These are phyloP conservation scores for Euclidium syriacum DNA, from an alignment of 345 rosid species.

Conservation along the genomic window DNA sequence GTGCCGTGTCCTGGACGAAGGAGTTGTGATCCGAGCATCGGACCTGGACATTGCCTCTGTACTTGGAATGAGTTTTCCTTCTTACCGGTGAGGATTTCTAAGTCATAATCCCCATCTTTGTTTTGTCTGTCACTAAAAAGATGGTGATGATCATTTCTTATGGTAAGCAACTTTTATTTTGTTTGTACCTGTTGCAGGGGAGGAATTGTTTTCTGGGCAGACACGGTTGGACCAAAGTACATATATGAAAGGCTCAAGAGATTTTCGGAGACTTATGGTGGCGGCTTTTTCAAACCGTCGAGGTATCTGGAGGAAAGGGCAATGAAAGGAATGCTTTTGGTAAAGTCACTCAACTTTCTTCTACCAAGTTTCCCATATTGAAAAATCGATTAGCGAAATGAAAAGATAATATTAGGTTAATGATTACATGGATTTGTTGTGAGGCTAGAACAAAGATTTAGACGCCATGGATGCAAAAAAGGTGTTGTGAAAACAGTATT, in stretches of 20 bases:
- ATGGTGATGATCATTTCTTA: constrained; percentile 3
- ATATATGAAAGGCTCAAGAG: constrained; percentile 58
- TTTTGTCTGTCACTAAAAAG: not conserved
- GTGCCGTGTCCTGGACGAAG: constrained; percentile 86
- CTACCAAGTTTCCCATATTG: not conserved
- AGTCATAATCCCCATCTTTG: not conserved
- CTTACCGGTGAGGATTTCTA: constrained; percentile 63
- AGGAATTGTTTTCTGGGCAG: constrained; percentile 92
- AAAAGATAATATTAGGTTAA: not conserved
- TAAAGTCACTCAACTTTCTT: constrained; percentile 29
- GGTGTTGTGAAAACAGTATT: not conserved
- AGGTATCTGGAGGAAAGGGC: constrained; percentile 89
- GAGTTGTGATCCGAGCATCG: constrained; percentile 71
- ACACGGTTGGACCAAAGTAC: constrained; percentile 57
- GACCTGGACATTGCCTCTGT: constrained; percentile 91
- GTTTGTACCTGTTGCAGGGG: constrained; percentile 47
- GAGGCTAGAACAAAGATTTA: too few relatives aligned
- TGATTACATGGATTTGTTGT: not conserved
- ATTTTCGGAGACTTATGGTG: constrained; percentile 73
- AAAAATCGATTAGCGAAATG: not conserved
- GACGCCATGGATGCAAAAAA: too few relatives aligned
- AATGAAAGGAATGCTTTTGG: constrained; percentile 61
- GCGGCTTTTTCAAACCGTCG: constrained; percentile 69
- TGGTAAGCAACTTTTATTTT: not conserved
- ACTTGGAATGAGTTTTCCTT: constrained; percentile 97